Evolutionary conservation across 139 green algal genomes (phyloP), one percentile per base, ranked within the genome.

Genomic region (Edaphochlamys debaryana): DNA sequence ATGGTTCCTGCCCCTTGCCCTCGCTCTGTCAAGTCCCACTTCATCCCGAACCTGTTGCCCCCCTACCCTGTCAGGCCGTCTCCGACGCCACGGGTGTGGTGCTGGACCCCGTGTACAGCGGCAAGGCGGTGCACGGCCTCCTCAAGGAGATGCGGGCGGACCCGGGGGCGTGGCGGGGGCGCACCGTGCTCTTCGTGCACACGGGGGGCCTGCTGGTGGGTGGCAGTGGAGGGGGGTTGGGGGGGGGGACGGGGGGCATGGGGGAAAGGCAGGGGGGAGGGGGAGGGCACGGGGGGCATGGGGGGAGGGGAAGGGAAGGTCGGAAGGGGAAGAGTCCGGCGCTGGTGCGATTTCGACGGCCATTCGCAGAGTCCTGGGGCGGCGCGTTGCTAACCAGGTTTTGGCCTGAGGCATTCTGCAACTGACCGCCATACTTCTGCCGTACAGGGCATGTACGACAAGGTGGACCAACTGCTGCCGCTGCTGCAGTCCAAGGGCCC

Each of bases 41-140:
- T n/a, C n/a, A n/a, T n/a, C n/a, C n/a, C n/a, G n/a, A n/a, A n/a
- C n/a, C n/a, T n/a, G n/a, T n/a, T n/a, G n/a, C n/a, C n/a, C n/a
- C n/a, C n/a, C n/a, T n/a, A n/a, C n/a, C 22, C 32, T 22, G 38
- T 67, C 84, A 92, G 84, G 89, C 92, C 0, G 87, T 96, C 15
- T 90, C 95, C 0, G 63, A 75, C 40, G 62, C 85, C 0, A 98
- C 95, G 4, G 95, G 95, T 62, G 86, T 96, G n/a, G 69, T 97
- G 34, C 77, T 98, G 37, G 96, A 99, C 88, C 96, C 96, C 2
- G 95, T 98, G 56, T 99, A 99, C 87, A 94, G 89, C 8, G 95
- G 96, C 74, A 99, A 99, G 85, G 96, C 95, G 2, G 38, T 96
- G 15, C 86, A 95, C 64, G 78, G 29, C 2, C 67, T 98, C 62